phyloP scores from a whole-genome alignment of 225 moss, liverwort and hornwort species.

The Takakia lepidozioides region DNA sequence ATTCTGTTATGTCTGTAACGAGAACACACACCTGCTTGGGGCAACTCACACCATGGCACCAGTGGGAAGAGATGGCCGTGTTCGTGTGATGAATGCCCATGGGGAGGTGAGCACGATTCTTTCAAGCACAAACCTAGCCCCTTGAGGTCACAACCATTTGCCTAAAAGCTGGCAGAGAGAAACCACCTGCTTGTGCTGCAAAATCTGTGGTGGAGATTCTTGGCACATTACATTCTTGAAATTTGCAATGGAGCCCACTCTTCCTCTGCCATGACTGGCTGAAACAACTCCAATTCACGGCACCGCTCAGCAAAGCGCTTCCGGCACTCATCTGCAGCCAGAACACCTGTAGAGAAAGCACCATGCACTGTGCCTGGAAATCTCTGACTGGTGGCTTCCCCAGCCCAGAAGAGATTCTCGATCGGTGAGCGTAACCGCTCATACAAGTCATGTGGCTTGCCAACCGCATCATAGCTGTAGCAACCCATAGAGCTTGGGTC shows the following conservation, averaged over 20 bases:
- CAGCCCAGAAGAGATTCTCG: constrained; percentile 93
- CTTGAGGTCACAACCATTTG: too few relatives aligned
- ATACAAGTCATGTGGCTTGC: constrained; percentile 88
- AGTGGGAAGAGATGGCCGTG: too few relatives aligned
- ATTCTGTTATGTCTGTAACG: too few relatives aligned
- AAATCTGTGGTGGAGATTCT: too few relatives aligned
- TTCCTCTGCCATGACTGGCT: constrained; percentile 88
- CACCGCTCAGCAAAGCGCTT: constrained; percentile 73
- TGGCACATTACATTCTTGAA: constrained; percentile 87
- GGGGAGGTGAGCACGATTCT: too few relatives aligned
- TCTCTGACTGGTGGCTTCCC: constrained; percentile 88
- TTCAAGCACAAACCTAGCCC: too few relatives aligned
- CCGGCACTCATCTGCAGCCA: constrained; percentile 85
- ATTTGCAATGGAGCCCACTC: constrained; percentile 67
- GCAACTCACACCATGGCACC: too few relatives aligned
- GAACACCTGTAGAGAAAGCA: constrained; percentile 80
- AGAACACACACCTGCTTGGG: too few relatives aligned
- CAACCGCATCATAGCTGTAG: constrained; percentile 93
- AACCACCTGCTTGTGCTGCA: too few relatives aligned
- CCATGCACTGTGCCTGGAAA: constrained; percentile 98
- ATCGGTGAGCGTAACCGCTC: constrained; percentile 72
- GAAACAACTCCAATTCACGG: constrained; percentile 82
- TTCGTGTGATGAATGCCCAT: too few relatives aligned
- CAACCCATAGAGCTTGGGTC: constrained; percentile 88
- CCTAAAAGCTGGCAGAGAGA: too few relatives aligned